phyloP scores from a whole-genome alignment of 176 grass and related monocot genomes.

The Canna indica region DNA sequence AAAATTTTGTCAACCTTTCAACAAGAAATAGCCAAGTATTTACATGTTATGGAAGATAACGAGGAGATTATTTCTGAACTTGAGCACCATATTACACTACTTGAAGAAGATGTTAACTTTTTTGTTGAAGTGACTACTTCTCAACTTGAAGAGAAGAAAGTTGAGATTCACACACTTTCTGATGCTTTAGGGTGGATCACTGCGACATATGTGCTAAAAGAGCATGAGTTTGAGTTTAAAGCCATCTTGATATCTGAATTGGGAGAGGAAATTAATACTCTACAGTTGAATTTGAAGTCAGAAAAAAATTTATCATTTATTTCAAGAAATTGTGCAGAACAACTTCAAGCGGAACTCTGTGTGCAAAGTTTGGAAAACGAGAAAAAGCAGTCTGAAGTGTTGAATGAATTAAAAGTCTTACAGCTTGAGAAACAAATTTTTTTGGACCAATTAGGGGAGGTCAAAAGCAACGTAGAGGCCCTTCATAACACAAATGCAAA shows the following conservation, averaged over 20 bases:
- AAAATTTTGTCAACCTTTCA: slow-evolving; percentile 40
- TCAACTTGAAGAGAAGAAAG: slow-evolving; percentile 39
- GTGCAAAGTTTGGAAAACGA: slow-evolving; percentile 31
- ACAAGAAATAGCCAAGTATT: slow-evolving; percentile 52
- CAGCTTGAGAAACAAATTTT: slow-evolving; percentile 34
- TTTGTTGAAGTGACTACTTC: slow-evolving; percentile 32
- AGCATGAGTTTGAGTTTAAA: slow-evolving; percentile 44
- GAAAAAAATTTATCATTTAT: slow-evolving; percentile 30
- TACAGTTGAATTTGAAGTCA: slow-evolving; percentile 24
- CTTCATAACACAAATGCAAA: slow-evolving; percentile 10
- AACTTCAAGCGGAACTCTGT: slow-evolving; percentile 32
- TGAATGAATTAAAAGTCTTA: slow-evolving; percentile 26
- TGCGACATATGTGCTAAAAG: slow-evolving; percentile 35
- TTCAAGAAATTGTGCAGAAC: slow-evolving; percentile 31
- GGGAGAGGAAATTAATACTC: slow-evolving; percentile 28
- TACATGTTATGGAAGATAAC: slow-evolving; percentile 43
- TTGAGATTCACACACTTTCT: slow-evolving; percentile 36
- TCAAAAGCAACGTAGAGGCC: slow-evolving; percentile 26
- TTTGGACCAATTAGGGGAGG: slow-evolving; percentile 28
- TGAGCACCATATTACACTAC: slow-evolving; percentile 33
- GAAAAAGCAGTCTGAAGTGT: slow-evolving; percentile 30
- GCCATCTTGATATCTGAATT: slow-evolving; percentile 31
- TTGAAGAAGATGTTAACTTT: slow-evolving; percentile 30
- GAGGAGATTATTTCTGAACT: slow-evolving; percentile 42
- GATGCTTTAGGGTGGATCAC: slow-evolving; percentile 31